phyloP scores from a whole-genome alignment of 2,329 filamentous ascomycete species.

The Aspergillus sojae region DNA sequence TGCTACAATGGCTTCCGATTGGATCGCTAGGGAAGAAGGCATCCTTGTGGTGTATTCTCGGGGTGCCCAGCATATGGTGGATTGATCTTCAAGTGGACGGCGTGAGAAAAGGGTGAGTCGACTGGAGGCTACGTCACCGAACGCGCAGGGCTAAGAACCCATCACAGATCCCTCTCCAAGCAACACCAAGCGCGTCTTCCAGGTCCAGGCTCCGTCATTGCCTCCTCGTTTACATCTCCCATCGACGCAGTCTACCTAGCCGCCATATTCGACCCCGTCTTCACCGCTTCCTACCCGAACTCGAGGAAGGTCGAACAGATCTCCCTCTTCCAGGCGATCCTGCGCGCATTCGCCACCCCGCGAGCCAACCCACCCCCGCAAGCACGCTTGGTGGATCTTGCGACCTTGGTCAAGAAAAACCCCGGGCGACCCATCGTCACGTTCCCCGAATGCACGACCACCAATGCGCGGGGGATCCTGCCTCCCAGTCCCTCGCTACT shows the following conservation, averaged over 20 bases:
- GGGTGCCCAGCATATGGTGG: conserved; percentile 95
- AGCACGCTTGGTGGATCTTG: conserved; percentile 61
- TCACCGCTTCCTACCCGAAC: conserved; percentile 80
- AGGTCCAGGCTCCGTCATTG: conserved; percentile 77
- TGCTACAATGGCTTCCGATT: conserved; percentile 81
- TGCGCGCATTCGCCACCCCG: conserved; percentile 69
- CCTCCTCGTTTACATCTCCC: conserved; percentile 87
- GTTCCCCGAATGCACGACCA: conserved; percentile 93
- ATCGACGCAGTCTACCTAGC: conserved; percentile 93
- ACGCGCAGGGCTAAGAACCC: background rate
- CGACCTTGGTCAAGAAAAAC: conserved; percentile 65
- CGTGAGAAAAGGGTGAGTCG: conserved; percentile 77
- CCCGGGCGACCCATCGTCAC: conserved; percentile 78
- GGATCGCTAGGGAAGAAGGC: conserved; percentile 74
- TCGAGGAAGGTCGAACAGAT: conserved; percentile 74
- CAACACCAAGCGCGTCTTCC: conserved; percentile 76
- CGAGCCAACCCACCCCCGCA: conserved; percentile 49
- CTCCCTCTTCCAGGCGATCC: conserved; percentile 73
- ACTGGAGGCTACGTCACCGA: background rate
- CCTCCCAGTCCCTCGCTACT: conserved; percentile 79
- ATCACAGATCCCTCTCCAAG: conserved; percentile 65
- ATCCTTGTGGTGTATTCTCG: conserved; percentile 83
- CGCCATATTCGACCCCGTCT: conserved; percentile 93
- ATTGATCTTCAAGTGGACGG: conserved; percentile 97
- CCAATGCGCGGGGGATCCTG: conserved; percentile 87